Conservation (phyloP, 305 asterid genomes). For the Fraxinus albicans region DNA sequence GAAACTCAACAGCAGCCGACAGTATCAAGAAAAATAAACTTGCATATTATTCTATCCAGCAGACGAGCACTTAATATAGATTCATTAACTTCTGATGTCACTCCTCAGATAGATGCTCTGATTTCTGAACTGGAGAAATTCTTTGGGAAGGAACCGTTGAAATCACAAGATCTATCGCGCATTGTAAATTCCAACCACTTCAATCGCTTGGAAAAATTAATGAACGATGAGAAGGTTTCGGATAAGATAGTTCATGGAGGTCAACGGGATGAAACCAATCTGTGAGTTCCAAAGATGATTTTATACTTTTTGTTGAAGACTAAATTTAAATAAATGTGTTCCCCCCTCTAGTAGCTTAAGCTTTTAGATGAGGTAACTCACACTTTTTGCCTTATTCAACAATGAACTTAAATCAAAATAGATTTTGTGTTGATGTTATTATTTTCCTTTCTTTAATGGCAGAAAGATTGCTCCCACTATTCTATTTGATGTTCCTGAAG, state of each 20-base stretch:
- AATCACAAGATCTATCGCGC: constrained; percentile 68
- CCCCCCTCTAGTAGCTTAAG: not conserved
- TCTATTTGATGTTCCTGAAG: constrained; percentile 70
- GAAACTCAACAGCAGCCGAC: not conserved
- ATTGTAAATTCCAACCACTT: constrained; percentile 71
- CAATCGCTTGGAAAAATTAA: constrained; percentile 55
- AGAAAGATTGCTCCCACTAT: constrained; percentile 91
- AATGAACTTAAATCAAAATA: constrained; percentile 11
- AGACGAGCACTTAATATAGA: not conserved
- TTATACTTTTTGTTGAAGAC: not conserved
- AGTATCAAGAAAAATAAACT: not conserved
- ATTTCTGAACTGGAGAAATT: constrained; percentile 65
- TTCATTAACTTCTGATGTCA: constrained; percentile 19
- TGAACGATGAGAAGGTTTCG: constrained; percentile 73
- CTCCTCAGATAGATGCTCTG: constrained; percentile 57
- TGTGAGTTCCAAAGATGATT: constrained; percentile 55
- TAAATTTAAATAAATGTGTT: not conserved
- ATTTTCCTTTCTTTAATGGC: constrained; percentile 19
- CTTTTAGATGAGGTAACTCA: not conserved
- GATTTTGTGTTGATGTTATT: not conserved
- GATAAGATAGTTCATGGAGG: constrained; percentile 86
- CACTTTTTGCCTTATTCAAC: not conserved
- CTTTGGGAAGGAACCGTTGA: constrained; percentile 77
- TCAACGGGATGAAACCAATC: constrained; percentile 57
- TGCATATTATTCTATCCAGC: not conserved